Evolutionary conservation across 176 grass and related monocot genomes (phyloP).

Genomic region (Raddia distichophylla): DNA sequence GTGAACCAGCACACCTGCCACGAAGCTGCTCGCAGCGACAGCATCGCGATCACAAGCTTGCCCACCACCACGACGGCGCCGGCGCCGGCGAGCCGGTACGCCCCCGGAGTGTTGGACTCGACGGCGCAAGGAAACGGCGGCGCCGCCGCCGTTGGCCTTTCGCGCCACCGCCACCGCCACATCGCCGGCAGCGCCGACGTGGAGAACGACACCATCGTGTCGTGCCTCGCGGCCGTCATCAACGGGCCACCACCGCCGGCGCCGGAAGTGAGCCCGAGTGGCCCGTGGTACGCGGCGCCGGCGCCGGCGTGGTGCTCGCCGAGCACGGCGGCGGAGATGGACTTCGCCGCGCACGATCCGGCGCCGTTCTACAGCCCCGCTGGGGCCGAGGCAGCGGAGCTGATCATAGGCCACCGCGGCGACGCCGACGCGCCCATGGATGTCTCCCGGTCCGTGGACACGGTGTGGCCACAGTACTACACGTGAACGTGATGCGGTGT

Average conservation of each 20-base stretch:
- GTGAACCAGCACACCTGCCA: slow-evolving; percentile 59
- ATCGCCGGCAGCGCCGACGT: neutral
- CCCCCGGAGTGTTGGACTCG: neutral
- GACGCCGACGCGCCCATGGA: slow-evolving; percentile 28
- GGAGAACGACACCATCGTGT: slow-evolving; percentile 33
- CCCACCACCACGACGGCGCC: neutral
- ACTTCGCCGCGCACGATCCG: neutral
- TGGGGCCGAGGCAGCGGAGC: neutral
- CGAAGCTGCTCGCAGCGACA: neutral
- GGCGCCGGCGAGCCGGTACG: neutral
- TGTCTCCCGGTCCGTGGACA: neutral
- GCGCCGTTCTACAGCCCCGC: neutral
- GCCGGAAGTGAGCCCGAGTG: neutral
- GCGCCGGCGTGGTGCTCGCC: neutral
- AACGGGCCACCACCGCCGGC: neutral
- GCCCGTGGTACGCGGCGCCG: neutral
- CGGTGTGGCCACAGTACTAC: slow-evolving; percentile 6
- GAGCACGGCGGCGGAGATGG: neutral
- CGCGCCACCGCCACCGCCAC: neutral
- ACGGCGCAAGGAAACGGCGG: neutral
- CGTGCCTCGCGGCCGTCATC: slow-evolving; percentile 35
- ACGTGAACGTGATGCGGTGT: neutral
- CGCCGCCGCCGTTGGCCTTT: neutral
- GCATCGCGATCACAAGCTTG: too few species aligned
- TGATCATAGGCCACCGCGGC: neutral